Evolutionary conservation across 2,329 filamentous ascomycete species (phyloP).

Genomic region (Xylaria sp.): DNA sequence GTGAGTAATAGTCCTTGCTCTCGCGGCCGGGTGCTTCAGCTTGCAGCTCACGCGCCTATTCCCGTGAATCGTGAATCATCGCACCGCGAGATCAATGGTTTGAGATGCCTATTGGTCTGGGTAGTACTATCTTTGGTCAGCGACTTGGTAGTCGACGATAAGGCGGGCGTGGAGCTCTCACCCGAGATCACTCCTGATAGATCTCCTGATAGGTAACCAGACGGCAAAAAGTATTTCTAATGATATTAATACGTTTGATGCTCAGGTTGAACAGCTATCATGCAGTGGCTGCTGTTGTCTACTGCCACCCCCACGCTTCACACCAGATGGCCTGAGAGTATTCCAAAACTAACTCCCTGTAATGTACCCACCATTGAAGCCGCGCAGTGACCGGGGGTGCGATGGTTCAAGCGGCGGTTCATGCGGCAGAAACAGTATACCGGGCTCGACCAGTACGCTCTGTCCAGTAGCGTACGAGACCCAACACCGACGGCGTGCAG

Average conservation of each 20-base stretch:
- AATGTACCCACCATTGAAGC: slow-evolving; percentile 1
- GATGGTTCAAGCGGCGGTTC: slow-evolving; percentile 16
- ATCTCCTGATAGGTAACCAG: slow-evolving; percentile 10
- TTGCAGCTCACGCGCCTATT: too few relatives aligned
- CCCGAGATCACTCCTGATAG: background rate
- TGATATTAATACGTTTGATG: slow-evolving; percentile 6
- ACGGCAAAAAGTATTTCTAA: background rate
- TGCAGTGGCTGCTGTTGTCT: background rate
- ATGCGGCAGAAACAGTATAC: slow-evolving; percentile 13
- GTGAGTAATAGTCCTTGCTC: too few relatives aligned
- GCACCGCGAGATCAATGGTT: background rate
- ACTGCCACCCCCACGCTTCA: slow-evolving; percentile 25
- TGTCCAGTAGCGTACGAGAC: background rate
- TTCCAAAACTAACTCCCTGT: background rate
- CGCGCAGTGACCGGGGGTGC: slow-evolving; percentile 18
- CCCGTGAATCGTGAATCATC: background rate
- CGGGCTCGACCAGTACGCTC: background rate
- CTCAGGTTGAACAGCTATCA: slow-evolving; percentile 2
- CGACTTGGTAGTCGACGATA: background rate
- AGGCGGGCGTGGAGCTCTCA: background rate
- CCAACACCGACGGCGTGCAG: slow-evolving; percentile 21
- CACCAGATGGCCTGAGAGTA: background rate
- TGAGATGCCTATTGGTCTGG: background rate
- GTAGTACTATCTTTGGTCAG: background rate
- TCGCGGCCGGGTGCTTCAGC: too few relatives aligned